Evolutionary conservation across 2,329 filamentous ascomycete genomes (phyloP), one percentile per base, ranked within the genome.

Genomic region (Aspergillus luchuensis): DNA sequence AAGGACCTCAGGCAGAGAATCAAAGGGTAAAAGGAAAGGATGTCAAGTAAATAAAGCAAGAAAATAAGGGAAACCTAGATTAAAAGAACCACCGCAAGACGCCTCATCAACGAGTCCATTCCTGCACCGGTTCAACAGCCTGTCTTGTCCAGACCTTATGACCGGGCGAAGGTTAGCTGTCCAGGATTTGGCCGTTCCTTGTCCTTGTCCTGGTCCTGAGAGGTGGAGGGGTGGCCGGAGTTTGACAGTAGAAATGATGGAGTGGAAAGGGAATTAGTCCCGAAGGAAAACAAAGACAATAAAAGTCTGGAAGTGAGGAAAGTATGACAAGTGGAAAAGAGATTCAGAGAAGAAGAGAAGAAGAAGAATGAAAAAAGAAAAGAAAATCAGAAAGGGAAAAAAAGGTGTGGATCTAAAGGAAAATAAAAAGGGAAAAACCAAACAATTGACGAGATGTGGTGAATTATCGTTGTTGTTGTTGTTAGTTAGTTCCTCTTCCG

Each of bases 61-160:
- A 58, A 48, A 55, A 54, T 21, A 49, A 51, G 25, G 43, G 54
- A 30, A 50, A 50, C 25, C 47, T 50, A 28, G 25, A 50, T 50
- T 30, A 33, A 30, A 4, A 19, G 66, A 66, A 67, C 63, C 65
- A 66, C 64, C 62, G 66, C 64, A 59, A 68, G 56, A 67, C 62
- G 60, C 66, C 70, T 73, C 68, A 74, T 68, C 66, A 67, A 64
- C 71, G 71, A 69, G 66, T 74, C 72, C 72, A 75, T 75, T 74
- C 73, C 73, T 73, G 65, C 71, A 65, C 67, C 59, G 57, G 61
- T 62, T 15, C 66, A 66, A 67, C 65, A 70, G 62, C 65, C 72
- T 64, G 41, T 68, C 65, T 72, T 64, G 41, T 68, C 59, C 43
- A 64, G 58, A 66, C 61, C 8, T 58, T 60, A 62, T 62, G 53